These are phyloP conservation scores for Apiotrichum veenhuisii DNA, from an alignment of 1,284 basidiomycete genomes.

Conservation along the genomic window DNA sequence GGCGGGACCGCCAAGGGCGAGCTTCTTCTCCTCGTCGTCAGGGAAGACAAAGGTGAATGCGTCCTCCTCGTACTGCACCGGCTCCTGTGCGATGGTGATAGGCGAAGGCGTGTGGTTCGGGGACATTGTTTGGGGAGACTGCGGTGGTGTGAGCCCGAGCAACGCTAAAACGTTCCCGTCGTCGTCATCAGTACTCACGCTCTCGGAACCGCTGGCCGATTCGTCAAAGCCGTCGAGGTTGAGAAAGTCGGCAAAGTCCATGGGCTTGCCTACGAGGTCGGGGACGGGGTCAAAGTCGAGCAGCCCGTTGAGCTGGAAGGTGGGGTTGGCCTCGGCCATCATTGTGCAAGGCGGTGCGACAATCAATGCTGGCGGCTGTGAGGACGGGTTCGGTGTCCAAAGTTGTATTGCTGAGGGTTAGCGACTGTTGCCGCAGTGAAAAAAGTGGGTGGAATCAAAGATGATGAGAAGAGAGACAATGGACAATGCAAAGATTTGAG, in stretches of 20 bases:
- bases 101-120: slow-evolving; percentile 45
- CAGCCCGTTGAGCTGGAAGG: slow-evolving; percentile 8
- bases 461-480: background rate
- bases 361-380: background rate
- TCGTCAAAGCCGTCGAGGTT: slow-evolving; percentile 37
- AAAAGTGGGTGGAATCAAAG: no score
- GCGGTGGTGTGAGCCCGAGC: slow-evolving; percentile 20
- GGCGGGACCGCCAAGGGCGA: slow-evolving; percentile 3
- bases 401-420: background rate
- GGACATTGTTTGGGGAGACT: slow-evolving; percentile 41
- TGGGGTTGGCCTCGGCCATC: slow-evolving; percentile 11
- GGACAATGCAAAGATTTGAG: no score
- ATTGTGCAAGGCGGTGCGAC: slow-evolving; percentile 5
- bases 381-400: background rate
- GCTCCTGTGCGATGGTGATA: slow-evolving; percentile 17
- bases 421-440: background rate
- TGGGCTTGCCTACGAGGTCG: slow-evolving; percentile 38
- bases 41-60: slow-evolving; percentile 31
- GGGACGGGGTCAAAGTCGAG: slow-evolving; percentile 27
- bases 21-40: slow-evolving; percentile 22
- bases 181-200: slow-evolving; percentile 26
- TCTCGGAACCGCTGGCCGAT: slow-evolving; percentile 17
- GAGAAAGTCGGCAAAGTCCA: slow-evolving; percentile 42
- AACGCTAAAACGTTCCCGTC: background rate
- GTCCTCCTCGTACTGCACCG: slow-evolving; percentile 22